These are phyloP conservation scores for Boletus fagicola DNA, from an alignment of 768 basidiomycete genomes.

Conservation along the genomic window DNA sequence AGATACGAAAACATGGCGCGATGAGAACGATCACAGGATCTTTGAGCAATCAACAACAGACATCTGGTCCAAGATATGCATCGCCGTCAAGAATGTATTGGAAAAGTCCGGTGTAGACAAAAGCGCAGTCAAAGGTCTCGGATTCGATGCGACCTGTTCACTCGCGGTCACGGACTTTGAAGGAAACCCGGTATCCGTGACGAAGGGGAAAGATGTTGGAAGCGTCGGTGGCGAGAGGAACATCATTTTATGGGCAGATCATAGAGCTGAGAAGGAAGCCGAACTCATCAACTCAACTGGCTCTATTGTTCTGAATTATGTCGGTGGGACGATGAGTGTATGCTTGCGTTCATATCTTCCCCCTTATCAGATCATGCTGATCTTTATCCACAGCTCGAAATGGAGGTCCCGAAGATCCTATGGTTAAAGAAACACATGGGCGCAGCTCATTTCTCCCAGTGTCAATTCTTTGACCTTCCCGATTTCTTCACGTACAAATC, in stretches of 20 bases:
- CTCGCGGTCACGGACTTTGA: conserved; percentile 78
- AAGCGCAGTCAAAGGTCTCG: conserved; percentile 74
- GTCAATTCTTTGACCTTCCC: conserved; percentile 90
- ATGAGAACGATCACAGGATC: conserved; percentile 81
- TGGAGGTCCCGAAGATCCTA: conserved; percentile 97
- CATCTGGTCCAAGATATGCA: conserved; percentile 76
- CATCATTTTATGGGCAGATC: conserved; percentile 95
- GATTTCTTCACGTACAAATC: conserved; percentile 94
- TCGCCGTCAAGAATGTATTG: conserved; percentile 63
- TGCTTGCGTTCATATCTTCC: conserved; percentile 18
- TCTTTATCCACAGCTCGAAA: conserved; percentile 67
- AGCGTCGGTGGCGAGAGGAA: conserved; percentile 66
- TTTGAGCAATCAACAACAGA: conserved; percentile 94
- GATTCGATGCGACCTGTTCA: conserved; percentile 97
- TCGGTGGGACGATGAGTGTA: conserved; percentile 95
- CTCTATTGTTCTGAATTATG: conserved; percentile 86
- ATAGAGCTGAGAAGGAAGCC: conserved; percentile 90
- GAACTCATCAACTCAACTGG: conserved; percentile 83
- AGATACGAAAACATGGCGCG: conserved; percentile 83
- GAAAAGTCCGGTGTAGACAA: conserved; percentile 53
- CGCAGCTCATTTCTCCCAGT: conserved; percentile 61
- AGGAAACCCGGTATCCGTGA: conserved; percentile 74
- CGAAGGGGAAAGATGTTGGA: conserved; percentile 63
- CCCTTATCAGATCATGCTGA: conserved; percentile 5
- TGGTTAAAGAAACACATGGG: conserved; percentile 94